Conservation (phyloP, 768 basidiomycete species). For the Ramaria sp. region DNA sequence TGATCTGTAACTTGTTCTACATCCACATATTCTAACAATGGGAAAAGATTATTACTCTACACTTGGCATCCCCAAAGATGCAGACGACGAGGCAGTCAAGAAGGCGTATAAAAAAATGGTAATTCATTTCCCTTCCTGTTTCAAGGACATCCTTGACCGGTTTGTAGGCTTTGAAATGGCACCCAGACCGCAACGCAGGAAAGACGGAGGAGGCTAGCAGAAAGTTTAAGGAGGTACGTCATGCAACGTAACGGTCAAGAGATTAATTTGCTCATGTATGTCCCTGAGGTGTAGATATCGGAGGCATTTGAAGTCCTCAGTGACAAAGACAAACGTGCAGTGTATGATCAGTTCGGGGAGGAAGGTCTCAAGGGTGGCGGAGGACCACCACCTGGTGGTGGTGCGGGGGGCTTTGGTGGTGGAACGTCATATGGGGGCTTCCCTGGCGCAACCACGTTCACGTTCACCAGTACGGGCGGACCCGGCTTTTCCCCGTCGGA, state of each 20-base stretch:
- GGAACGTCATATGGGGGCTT: slow-evolving; percentile 23
- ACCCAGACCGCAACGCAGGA: slow-evolving; percentile 77
- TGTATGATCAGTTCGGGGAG: slow-evolving; percentile 93
- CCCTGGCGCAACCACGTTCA: slow-evolving; percentile 33
- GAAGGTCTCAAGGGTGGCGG: slow-evolving; percentile 80
- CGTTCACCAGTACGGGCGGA: slow-evolving; percentile 42
- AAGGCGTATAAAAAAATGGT: slow-evolving; percentile 94
- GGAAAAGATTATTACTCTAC: slow-evolving; percentile 85
- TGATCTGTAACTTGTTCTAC: background rate
- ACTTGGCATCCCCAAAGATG: slow-evolving; percentile 63
- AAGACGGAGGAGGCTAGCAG: slow-evolving; percentile 77
- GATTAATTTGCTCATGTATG: background rate
- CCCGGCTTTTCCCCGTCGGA: slow-evolving; percentile 67
- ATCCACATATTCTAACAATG: slow-evolving; percentile 34
- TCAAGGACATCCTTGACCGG: background rate
- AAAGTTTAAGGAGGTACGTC: slow-evolving; percentile 83
- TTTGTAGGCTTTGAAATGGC: slow-evolving; percentile 77
- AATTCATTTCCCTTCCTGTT: slow-evolving; percentile 12
- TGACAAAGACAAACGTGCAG: slow-evolving; percentile 71
- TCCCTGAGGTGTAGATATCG: slow-evolving; percentile 46
- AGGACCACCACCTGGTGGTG: slow-evolving; percentile 40
- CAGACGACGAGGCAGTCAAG: slow-evolving; percentile 82
- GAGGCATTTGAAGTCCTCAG: slow-evolving; percentile 95
- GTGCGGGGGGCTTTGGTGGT: slow-evolving; percentile 13
- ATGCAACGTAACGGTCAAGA: background rate